Conservation (phyloP, 2,329 filamentous ascomycete species). For the Amylocarpus encephaloides region DNA sequence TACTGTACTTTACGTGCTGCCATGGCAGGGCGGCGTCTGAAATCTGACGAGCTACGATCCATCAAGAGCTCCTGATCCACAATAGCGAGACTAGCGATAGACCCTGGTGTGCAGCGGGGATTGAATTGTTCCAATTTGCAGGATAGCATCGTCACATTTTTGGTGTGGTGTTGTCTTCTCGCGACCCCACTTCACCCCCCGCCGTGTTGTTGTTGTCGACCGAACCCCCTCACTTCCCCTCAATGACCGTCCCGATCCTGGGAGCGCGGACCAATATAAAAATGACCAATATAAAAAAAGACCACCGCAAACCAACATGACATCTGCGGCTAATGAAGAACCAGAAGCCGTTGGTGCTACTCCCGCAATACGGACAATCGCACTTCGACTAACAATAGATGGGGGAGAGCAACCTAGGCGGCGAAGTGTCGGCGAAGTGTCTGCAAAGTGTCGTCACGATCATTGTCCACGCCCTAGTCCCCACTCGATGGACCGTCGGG, state of each 20-base stretch:
- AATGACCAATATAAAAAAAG: no score
- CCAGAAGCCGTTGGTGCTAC: not conserved
- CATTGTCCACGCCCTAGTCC: slow-evolving; percentile 4
- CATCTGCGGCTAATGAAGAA: not conserved
- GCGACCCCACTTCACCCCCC: not conserved
- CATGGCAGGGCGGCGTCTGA: slow-evolving; percentile 4
- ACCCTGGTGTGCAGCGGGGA: not conserved
- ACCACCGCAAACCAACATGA: not conserved
- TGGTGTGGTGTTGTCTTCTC: slow-evolving; percentile 10
- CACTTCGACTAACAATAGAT: no score
- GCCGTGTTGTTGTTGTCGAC: not conserved
- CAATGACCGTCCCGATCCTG: not conserved
- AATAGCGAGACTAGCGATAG: not conserved
- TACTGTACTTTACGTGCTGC: no score
- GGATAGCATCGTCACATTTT: slow-evolving; percentile 10
- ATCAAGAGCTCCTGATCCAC: not conserved
- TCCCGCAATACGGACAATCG: not conserved
- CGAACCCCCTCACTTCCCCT: slow-evolving; percentile 4
- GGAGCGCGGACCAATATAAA: slow-evolving; percentile 2
- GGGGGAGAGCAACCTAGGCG: not conserved
- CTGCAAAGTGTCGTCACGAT: slow-evolving; percentile 9
- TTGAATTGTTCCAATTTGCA: not conserved
- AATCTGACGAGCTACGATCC: slow-evolving; percentile 7
- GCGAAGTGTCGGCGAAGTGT: slow-evolving; percentile 8
- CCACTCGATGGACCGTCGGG: not conserved